Evolutionary conservation across 169 alveolate species (phyloP), one percentile per base, ranked within the genome.

Genomic region (Eimeria maxima): DNA sequence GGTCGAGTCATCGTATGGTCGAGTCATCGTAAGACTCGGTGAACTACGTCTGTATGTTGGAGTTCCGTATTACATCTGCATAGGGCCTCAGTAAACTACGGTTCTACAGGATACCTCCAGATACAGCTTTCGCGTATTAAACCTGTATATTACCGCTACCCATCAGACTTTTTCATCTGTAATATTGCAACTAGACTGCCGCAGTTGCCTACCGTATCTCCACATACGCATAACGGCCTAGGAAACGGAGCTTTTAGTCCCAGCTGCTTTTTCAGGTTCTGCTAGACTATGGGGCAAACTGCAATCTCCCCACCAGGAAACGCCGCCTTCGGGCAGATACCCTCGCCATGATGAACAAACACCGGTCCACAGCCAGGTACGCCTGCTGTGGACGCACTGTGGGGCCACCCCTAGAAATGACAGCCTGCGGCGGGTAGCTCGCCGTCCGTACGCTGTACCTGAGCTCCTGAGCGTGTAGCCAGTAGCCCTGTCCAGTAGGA

Each of bases 221-320:
- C 38, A 33, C 2, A 33, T 33, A 33, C 38, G 38, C 38, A 33
- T 33, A 33, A 33, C 38, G 1, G 38, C 38, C 2, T 33, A 33
- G 1, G 38, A 33, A 33, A 33, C 38, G n/a, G n/a, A n/a, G n/a
- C n/a, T n/a, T n/a, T n/a, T n/a, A 33, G 38, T 33, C 2, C 38
- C 38, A 33, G 38, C 38, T 33, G 38, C 38, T 33, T 86, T 38
- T 33, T 69, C 60, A 86, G 93, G 93, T 86, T 11, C 33, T 86
- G 93, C 27, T 86, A 60, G 93, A 86, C 57, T 60, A 29, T 45
- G 93, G 93, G 13, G 93, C 93, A 33, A 71, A 86, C 57, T 42
- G 65, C 44, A n/a, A 47, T 50, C 93, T 86, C 67, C 80, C 65
- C 8, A 86, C 93, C 8, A 60, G 16, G 42, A 57, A 60, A 60